phyloP scores from a whole-genome alignment of 1,139 yeast genomes.

The Suhomyces terraborum region DNA sequence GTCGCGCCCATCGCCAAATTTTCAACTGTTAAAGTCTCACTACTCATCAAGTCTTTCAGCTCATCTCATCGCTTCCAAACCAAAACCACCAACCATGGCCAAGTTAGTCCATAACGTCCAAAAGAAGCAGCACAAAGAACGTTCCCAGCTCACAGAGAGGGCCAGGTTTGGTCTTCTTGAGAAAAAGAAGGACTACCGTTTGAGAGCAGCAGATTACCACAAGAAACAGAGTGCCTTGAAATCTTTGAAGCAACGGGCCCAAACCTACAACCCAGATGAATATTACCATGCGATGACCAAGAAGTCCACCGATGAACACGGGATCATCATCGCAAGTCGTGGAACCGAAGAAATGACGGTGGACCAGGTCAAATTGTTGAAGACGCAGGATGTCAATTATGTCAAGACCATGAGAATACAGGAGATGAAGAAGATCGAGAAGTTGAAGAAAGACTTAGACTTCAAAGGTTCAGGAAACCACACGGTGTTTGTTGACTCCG shows the following conservation, averaged over 20 bases:
- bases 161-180: constrained; percentile 80
- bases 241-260: constrained; percentile 70
- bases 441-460: constrained; percentile 54
- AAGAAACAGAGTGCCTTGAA: constrained; percentile 83
- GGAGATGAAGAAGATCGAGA: constrained; percentile 66
- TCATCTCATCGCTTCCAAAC: constrained; percentile 4
- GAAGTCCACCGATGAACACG: constrained; percentile 64
- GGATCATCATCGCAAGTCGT: constrained; percentile 67
- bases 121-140: constrained; percentile 93
- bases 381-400: constrained; percentile 88
- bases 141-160: constrained; percentile 80
- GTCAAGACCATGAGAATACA: constrained; percentile 72
- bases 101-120: constrained; percentile 85
- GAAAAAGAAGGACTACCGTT: constrained; percentile 90
- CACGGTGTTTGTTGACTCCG: constrained; percentile 78
- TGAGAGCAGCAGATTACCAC: constrained; percentile 88
- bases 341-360: constrained; percentile 62
- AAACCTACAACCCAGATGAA: constrained; percentile 88
- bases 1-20: constrained; percentile 4
- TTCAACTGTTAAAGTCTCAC: too few relatives aligned
- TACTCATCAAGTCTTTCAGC: too few relatives aligned
- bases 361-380: constrained; percentile 78
- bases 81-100: constrained; percentile 51
- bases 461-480: constrained; percentile 70
- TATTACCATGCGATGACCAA: constrained; percentile 91